Evolutionary conservation across 2,329 filamentous ascomycete species (phyloP), one percentile per base, ranked within the genome.

Genomic region (Exutisphaerella laricina): DNA sequence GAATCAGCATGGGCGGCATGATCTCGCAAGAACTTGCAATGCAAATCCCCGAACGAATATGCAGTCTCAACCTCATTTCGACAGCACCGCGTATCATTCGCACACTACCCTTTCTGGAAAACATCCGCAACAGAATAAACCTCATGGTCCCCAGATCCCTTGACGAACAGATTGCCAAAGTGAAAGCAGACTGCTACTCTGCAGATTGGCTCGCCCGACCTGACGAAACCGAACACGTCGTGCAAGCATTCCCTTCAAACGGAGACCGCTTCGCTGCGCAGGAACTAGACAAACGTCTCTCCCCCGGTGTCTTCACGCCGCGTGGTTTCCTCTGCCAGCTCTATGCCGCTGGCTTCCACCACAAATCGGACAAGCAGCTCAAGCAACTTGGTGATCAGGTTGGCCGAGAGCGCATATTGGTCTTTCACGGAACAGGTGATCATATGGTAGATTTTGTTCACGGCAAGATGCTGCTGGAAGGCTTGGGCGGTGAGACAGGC

Each of bases 1-100:
- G 88, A 43, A 80, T 90, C 51, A 87, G 82, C 46, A 85, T 94
- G 76, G 88, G 88, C 50, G 88, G 88, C 58, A 94, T 95, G 88
- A 90, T 95, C 56, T 79, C 85, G 2, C 88, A 94, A 65, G 88
- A 95, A 67, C 59, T 95, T 3, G 76, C 73, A 62, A 58, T 62
- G 23, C 60, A 70, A n/a, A 68, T 72, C 17, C 72, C 72, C 1
- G 54, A 66, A 3, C 65, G 71, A 9, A 69, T 74, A 43, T 71
- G 67, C 45, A 70, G 69, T n/a, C 58, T 76, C 13, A 69, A 68
- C 14, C 64, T 76, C 12, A 64, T 75, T 17, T 74, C 72, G 4
- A 75, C 73, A 8, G 70, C 68, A 5, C 62, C 72, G 1, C 60
- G 66, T 7, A 58, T 75, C 5, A 67, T 72, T 40, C 67, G 71